These are phyloP conservation scores for Lactarius pseudohatsudake DNA, from an alignment of 768 basidiomycete genomes.

Conservation along the genomic window DNA sequence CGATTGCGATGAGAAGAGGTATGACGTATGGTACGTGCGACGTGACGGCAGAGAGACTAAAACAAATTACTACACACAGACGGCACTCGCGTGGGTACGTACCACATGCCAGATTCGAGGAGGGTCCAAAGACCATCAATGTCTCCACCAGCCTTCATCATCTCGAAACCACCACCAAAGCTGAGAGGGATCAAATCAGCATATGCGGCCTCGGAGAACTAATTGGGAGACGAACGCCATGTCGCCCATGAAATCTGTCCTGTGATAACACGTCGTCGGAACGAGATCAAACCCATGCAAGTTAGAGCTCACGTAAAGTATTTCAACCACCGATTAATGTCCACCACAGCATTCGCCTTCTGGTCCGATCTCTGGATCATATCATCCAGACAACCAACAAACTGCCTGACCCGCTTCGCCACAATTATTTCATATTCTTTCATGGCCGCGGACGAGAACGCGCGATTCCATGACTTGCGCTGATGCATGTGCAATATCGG, in stretches of 20 bases:
- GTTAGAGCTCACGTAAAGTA: constrained; percentile 40
- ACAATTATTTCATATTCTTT: constrained; percentile 48
- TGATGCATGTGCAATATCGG: constrained; percentile 46
- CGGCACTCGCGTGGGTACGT: not conserved
- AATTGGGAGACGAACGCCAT: constrained; percentile 36
- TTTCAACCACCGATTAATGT: constrained; percentile 40
- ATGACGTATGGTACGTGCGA: not conserved
- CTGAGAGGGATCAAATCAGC: not conserved
- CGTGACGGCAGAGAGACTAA: not conserved
- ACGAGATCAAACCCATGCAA: not conserved
- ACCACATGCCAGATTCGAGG: not conserved
- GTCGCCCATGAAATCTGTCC: constrained; percentile 46
- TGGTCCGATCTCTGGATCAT: constrained; percentile 21
- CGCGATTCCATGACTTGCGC: constrained; percentile 50
- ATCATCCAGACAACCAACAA: constrained; percentile 41
- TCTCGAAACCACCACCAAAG: not conserved
- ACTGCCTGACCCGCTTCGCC: constrained; percentile 39
- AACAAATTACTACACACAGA: not conserved
- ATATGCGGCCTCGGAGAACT: too few relatives aligned
- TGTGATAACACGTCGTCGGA: constrained; percentile 13
- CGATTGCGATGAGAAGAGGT: not conserved
- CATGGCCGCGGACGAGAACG: constrained; percentile 45
- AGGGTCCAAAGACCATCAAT: not conserved
- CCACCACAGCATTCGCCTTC: constrained; percentile 28
- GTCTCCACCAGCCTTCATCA: not conserved